Evolutionary conservation across 345 rosid genomes (phyloP).

Genomic region (Eutrema japonicum): DNA sequence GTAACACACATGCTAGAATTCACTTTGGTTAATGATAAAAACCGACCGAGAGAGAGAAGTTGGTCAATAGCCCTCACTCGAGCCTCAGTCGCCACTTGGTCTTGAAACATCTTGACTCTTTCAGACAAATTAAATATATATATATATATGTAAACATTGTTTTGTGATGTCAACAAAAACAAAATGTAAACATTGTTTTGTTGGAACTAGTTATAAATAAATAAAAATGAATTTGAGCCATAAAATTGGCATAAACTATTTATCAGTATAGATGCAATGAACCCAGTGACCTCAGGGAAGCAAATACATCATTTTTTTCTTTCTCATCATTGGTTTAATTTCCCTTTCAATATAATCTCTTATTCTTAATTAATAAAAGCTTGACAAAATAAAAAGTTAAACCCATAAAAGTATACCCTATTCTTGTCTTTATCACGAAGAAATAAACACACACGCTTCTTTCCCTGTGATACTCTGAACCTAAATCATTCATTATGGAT

Average conservation of each 20-base stretch:
- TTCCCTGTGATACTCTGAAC: conserved; percentile 32
- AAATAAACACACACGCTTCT: neutral
- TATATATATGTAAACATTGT: neutral
- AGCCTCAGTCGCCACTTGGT: no score
- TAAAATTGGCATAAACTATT: neutral
- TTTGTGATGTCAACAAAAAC: neutral
- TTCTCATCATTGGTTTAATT: neutral
- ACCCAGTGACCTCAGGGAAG: conserved; percentile 19
- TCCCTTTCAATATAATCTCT: conserved; percentile 17
- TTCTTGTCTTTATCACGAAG: conserved; percentile 33
- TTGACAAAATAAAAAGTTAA: conserved; percentile 9
- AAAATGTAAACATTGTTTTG: neutral
- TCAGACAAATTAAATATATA: no score
- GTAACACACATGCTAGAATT: no score
- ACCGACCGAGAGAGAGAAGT: no score
- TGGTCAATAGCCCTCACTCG: no score
- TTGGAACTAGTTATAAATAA: neutral
- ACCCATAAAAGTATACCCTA: conserved; percentile 2
- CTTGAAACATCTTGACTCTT: no score
- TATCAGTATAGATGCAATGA: conserved; percentile 28
- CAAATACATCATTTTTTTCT: conserved; percentile 12
- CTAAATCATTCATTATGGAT: conserved; percentile 22
- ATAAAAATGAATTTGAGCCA: neutral
- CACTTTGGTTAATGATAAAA: no score
- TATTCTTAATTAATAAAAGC: conserved; percentile 4